Evolutionary conservation across 2,329 filamentous ascomycete genomes (phyloP).

Genomic region (Huntiella decipiens): DNA sequence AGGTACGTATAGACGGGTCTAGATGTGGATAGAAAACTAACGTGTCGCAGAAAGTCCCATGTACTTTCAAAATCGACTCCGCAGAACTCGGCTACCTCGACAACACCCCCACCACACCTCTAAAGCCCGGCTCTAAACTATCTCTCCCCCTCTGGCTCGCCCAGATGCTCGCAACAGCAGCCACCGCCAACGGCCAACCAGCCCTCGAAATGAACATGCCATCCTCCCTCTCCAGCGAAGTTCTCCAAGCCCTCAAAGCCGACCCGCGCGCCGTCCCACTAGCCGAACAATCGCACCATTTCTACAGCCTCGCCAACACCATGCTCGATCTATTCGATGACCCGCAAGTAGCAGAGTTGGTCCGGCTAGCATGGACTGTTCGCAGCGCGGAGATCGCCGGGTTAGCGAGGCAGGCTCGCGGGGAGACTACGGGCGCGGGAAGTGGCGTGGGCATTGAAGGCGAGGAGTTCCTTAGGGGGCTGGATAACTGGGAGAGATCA

Average conservation of each 20-base stretch:
- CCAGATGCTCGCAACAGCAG: conserved; percentile 70
- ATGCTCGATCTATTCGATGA: conserved; percentile 88
- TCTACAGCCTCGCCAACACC: conserved; percentile 68
- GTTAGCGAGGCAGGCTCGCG: conserved; percentile 63
- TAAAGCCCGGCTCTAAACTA: conserved; percentile 65
- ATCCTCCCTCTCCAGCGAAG: conserved; percentile 52
- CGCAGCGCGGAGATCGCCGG: conserved; percentile 69
- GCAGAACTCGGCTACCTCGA: conserved; percentile 77
- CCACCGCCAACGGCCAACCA: conserved; percentile 23
- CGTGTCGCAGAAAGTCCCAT: conserved; percentile 62
- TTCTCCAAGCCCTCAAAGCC: conserved; percentile 78
- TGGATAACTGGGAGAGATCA: conserved; percentile 77
- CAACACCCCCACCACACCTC: conserved; percentile 49
- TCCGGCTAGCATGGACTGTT: conserved; percentile 61
- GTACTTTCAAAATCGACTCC: conserved; percentile 81
- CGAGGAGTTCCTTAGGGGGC: conserved; percentile 65
- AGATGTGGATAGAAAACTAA: conserved; percentile 1
- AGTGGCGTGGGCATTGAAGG: conserved; percentile 24
- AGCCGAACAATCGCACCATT: conserved; percentile 65
- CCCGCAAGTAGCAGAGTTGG: conserved; percentile 50
- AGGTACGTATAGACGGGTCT: conserved; percentile 29
- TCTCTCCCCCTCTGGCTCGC: conserved; percentile 84
- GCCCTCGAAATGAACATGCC: conserved; percentile 71
- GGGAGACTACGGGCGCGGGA: conserved; percentile 31
- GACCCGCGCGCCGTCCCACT: conserved; percentile 74